These are phyloP conservation scores for Wallacemonas sp. DNA, from an alignment of 208 protist genomes.

Conservation along the genomic window DNA sequence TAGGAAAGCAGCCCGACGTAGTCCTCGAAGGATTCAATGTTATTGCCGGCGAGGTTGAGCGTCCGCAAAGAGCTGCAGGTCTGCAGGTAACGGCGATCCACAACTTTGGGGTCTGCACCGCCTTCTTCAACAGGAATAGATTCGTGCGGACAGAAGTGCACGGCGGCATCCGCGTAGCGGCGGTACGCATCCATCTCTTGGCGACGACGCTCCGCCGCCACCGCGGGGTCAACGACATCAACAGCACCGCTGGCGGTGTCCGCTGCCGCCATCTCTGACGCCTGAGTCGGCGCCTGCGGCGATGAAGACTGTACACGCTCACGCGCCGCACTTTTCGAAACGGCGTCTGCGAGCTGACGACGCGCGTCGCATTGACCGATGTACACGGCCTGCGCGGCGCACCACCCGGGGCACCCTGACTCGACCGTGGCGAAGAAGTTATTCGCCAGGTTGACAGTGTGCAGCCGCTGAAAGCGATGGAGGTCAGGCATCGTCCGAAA, in stretches of 20 bases:
- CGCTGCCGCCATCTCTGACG: background rate
- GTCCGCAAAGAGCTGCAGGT: constrained; percentile 78
- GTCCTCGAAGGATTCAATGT: constrained; percentile 51
- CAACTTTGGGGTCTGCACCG: background rate
- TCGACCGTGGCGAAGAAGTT: constrained; percentile 83
- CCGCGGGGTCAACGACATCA: background rate
- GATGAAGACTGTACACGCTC: constrained; percentile 9
- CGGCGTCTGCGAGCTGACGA: constrained; percentile 10
- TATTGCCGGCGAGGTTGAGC: constrained; percentile 83
- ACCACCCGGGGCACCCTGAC: constrained; percentile 51
- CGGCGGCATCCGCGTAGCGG: constrained; percentile 18
- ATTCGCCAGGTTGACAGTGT: constrained; percentile 87
- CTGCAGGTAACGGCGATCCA: background rate
- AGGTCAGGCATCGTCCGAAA: constrained; percentile 88
- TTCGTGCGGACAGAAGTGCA: constrained; percentile 38
- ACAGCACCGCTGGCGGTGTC: background rate
- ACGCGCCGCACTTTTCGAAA: constrained; percentile 42
- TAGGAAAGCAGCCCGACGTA: constrained; percentile 65
- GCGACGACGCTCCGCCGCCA: constrained; percentile 8
- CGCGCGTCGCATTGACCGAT: background rate
- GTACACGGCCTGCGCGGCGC: background rate
- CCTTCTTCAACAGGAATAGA: constrained; percentile 4
- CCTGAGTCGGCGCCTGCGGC: background rate
- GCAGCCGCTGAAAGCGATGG: constrained; percentile 72
- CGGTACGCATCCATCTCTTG: constrained; percentile 31